These are phyloP conservation scores for Rhodomyrtus tomentosa DNA, from an alignment of 345 rosid genomes.

Conservation along the genomic window DNA sequence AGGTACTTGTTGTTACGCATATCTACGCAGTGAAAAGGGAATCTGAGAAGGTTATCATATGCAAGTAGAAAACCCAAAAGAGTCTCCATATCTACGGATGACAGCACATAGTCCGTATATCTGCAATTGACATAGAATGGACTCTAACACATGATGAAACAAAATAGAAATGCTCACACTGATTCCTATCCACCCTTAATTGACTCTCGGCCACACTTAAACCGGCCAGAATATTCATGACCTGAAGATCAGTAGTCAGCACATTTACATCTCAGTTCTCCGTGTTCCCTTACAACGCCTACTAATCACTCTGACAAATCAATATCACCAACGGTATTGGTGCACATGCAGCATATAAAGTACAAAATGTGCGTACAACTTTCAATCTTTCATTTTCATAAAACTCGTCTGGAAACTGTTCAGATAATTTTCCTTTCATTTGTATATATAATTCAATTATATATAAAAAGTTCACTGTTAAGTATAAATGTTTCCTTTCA, in stretches of 20 bases:
- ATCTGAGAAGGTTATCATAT: background rate
- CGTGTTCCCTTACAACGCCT: background rate
- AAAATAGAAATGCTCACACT: background rate
- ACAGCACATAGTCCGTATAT: background rate
- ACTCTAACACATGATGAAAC: background rate
- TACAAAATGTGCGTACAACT: background rate
- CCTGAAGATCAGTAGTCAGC: background rate
- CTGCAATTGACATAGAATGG: background rate
- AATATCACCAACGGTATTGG: background rate
- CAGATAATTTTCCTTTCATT: background rate
- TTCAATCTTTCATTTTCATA: background rate
- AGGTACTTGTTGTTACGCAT: constrained; percentile 79
- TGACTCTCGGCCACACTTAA: background rate
- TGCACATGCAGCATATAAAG: background rate
- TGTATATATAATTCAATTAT: background rate
- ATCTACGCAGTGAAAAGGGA: constrained; percentile 30
- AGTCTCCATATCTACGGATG: background rate
- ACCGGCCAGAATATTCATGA: background rate
- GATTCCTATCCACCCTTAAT: background rate
- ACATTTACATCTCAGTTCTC: background rate
- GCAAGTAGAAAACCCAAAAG: background rate
- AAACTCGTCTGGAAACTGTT: background rate
- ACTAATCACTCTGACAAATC: background rate
- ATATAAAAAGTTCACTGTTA: background rate
- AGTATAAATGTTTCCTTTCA: background rate